Evolutionary conservation across 495 filamentous ascomycete genomes (phyloP).

Genomic region (Tetracladium setigerum): DNA sequence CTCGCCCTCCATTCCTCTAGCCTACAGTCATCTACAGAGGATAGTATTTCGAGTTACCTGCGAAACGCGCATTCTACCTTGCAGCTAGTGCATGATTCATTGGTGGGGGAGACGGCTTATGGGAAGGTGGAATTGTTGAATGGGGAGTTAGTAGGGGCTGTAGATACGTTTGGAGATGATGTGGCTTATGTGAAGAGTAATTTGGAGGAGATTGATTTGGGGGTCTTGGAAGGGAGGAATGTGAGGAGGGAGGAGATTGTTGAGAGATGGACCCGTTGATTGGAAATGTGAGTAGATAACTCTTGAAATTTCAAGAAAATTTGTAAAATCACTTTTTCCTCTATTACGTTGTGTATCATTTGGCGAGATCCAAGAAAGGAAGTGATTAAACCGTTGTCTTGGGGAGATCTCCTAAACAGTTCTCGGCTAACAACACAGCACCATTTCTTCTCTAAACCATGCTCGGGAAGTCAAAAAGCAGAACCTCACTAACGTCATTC

Average conservation of each 20-base stretch:
- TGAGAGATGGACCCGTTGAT: conserved; percentile 27
- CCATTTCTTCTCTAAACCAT: no score
- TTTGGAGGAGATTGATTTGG: conserved; percentile 24
- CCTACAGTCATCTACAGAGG: conserved; percentile 33
- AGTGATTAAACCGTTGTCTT: no score
- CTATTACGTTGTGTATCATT: no score
- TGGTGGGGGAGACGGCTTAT: conserved; percentile 34
- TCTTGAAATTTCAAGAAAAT: no score
- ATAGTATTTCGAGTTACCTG: conserved; percentile 26
- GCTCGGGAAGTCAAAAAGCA: no score
- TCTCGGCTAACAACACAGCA: no score
- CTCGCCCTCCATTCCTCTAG: conserved; percentile 26
- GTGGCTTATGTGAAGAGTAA: conserved; percentile 23
- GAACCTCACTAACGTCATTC: no score
- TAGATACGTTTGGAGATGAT: conserved; percentile 29
- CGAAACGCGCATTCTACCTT: conserved; percentile 31
- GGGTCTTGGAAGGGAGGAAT: conserved; percentile 23
- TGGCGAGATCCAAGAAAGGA: no score
- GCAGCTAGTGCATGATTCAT: conserved; percentile 32
- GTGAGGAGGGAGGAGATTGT: conserved; percentile 33
- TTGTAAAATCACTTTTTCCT: no score
- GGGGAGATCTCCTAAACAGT: no score
- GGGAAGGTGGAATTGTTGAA: conserved; percentile 32
- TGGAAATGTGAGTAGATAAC: background rate
- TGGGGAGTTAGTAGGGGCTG: conserved; percentile 29